Evolutionary conservation across 495 filamentous ascomycete species (phyloP).

Genomic region (Trichoderma parareesei): DNA sequence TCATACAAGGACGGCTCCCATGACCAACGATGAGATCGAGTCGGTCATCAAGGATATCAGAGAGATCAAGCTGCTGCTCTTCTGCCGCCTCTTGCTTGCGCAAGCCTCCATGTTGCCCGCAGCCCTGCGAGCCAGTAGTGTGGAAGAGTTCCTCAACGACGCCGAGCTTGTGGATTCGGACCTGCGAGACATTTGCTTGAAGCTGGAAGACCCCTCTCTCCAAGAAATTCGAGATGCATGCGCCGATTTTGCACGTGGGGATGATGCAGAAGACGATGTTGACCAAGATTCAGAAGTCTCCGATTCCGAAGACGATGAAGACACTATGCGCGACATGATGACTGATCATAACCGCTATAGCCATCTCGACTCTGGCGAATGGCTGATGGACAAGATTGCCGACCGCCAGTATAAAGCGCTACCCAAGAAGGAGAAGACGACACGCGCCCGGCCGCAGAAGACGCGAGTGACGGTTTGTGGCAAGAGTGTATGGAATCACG

Average conservation of each 20-base stretch:
- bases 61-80: conserved; percentile 43
- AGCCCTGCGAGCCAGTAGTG: conserved; percentile 33
- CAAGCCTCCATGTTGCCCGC: conserved; percentile 40
- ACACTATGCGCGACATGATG: conserved; percentile 9
- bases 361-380: conserved; percentile 16
- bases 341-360: conserved; percentile 14
- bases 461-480: conserved; percentile 44
- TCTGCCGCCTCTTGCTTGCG: conserved; percentile 41
- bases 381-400: conserved; percentile 15
- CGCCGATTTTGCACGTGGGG: conserved; percentile 39
- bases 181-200: conserved; percentile 40
- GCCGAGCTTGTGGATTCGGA: conserved; percentile 34
- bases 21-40: conserved; percentile 36
- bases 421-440: no score
- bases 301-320: conserved; percentile 17
- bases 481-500: conserved; percentile 46
- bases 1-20: conserved; percentile 28
- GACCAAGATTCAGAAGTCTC: conserved; percentile 20
- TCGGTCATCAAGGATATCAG: conserved; percentile 33
- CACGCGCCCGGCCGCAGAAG: conserved; percentile 17
- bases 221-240: conserved; percentile 45
- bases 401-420: neutral
- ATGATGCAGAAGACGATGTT: conserved; percentile 19
- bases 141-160: conserved; percentile 41
- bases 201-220: conserved; percentile 36